Conservation (phyloP, 345 rosid genomes). For the Camelina laxa region DNA sequence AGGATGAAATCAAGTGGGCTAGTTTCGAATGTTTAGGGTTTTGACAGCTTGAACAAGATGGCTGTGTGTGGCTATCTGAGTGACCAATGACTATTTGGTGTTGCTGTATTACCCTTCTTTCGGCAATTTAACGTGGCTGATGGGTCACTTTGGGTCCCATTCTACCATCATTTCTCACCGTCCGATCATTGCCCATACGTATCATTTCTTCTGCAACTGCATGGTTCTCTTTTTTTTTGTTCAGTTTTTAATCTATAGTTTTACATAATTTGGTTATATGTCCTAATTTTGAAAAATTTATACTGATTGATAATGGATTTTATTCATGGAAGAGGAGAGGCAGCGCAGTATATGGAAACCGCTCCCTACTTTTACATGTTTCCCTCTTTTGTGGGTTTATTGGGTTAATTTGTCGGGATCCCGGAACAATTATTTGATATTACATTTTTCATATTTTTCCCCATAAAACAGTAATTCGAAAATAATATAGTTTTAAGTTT, state of each 20-base stretch:
- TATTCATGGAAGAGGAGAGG: slow-evolving; percentile 37
- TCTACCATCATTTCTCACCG: slow-evolving; percentile 34
- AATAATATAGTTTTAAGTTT: not conserved
- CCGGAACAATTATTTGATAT: slow-evolving; percentile 19
- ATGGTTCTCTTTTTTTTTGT: slow-evolving; percentile 5
- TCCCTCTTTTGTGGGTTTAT: slow-evolving; percentile 16
- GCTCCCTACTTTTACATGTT: slow-evolving; percentile 35
- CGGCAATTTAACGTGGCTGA: slow-evolving; percentile 31
- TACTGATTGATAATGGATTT: not conserved
- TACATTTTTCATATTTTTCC: not conserved
- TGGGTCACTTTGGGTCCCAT: slow-evolving; percentile 29
- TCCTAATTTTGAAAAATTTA: not conserved
- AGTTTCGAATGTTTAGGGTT: slow-evolving; percentile 22
- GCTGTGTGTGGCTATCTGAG: slow-evolving; percentile 28
- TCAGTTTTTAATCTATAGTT: not conserved
- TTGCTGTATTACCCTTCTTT: not conserved
- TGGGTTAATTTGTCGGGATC: slow-evolving; percentile 36
- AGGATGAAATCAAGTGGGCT: slow-evolving; percentile 30
- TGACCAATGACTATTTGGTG: slow-evolving; percentile 24
- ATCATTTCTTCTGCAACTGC: slow-evolving; percentile 8
- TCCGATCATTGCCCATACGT: slow-evolving; percentile 33
- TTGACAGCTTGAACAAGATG: slow-evolving; percentile 40
- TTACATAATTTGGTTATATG: not conserved
- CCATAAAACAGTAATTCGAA: not conserved
- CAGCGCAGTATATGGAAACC: slow-evolving; percentile 35